These are phyloP conservation scores for Psilocybe cubensis DNA, from an alignment of 768 basidiomycete species.

Conservation along the genomic window DNA sequence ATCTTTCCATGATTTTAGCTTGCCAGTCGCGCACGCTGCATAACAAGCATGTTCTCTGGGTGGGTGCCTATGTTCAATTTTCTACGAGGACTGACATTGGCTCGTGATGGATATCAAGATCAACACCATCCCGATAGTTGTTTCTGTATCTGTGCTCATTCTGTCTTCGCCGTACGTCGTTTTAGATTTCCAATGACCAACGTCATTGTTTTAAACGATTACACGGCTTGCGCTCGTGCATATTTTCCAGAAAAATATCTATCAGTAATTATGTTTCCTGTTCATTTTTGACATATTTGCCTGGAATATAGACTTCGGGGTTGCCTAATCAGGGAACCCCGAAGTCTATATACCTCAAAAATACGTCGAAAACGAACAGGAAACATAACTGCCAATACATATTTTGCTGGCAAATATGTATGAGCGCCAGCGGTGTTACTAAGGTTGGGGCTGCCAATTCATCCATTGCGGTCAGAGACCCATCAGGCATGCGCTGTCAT, in stretches of 20 bases:
- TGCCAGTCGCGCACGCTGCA: not conserved
- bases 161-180: not conserved
- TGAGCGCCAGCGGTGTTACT: too few relatives aligned
- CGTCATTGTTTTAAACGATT: too few relatives aligned
- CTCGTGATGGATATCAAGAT: not conserved
- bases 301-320: too few relatives aligned
- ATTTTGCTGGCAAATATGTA: too few relatives aligned
- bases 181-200: not conserved
- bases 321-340: too few relatives aligned
- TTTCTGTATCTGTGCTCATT: not conserved
- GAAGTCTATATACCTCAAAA: too few relatives aligned
- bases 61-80: not conserved
- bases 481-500: conserved; percentile 5
- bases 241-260: too few relatives aligned
- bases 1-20: not conserved
- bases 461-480: not conserved
- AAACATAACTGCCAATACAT: too few relatives aligned
- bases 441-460: not conserved
- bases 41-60: not conserved
- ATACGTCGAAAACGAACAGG: too few relatives aligned
- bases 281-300: too few relatives aligned
- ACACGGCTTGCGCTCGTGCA: too few relatives aligned
- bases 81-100: not conserved
- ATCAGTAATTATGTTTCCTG: too few relatives aligned
- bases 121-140: not conserved